Evolutionary conservation across 2,329 filamentous ascomycete species (phyloP), one percentile per base, ranked within the genome.

Genomic region (Sarocladium brachiariae): DNA sequence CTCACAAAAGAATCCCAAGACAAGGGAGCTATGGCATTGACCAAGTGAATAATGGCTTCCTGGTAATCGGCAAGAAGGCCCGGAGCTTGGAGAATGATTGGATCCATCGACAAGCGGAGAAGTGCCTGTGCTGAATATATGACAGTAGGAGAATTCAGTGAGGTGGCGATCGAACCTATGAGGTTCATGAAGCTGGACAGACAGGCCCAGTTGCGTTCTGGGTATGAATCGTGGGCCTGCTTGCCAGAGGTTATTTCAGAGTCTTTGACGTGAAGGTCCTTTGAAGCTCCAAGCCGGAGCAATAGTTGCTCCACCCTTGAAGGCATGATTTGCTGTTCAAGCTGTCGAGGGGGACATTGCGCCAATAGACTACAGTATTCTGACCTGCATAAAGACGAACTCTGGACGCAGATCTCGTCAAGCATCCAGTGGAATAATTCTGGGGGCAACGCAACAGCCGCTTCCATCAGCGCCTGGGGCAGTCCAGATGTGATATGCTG

Each of bases 391-490:
- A 78, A 71, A 37, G 73, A 68, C 27, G 76, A 75, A 35, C 69
- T 65, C 57, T 87, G 81, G 2, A 70, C 61, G 50, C 76, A 78
- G 19, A 83, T 68, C 66, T 83, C 76, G 47, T 78, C 67, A 5
- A 86, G 60, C 2, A 89, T 69, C 86, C 87, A 91, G 14, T 75
- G 58, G 47, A 88, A 74, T 1, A 89, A 60, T 50, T 84, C 76
- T 53, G 87, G 79, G 0, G 86, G 80, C 11, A 89, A 61, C 8
- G 54, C 56, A 11, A 58, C 57, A 1, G 52, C 56, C 41, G 61
- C 61, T 4, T 43, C 50, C 3, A 68, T 47, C 13, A 84, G 68
- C 39, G 78, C 74, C 51, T 78, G 74, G 1, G 83, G 73, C 51
- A 86, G 67, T 2, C 86, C 85, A 18, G 80, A 82, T 21, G 80